Conservation (phyloP, 1,139 yeast species). For the Schizosaccharomyces versatilis region DNA sequence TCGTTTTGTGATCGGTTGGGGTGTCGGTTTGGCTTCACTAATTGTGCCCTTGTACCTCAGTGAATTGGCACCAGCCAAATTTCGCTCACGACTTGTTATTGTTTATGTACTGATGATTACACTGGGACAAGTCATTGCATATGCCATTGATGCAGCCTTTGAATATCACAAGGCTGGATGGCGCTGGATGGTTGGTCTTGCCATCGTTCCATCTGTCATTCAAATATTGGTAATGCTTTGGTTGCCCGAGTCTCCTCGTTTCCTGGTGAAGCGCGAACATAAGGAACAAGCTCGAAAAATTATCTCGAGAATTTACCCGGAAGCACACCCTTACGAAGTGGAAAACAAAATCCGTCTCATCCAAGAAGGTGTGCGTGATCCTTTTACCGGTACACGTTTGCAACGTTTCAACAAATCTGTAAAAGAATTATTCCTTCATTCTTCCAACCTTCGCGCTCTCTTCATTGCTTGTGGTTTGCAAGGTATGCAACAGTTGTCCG, state of each 20-base stretch:
- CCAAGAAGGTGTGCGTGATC: slow-evolving; percentile 13
- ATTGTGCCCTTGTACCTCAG: slow-evolving; percentile 44
- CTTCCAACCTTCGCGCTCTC: slow-evolving; percentile 67
- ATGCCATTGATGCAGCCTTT: slow-evolving; percentile 61
- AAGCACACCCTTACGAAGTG: slow-evolving; percentile 16
- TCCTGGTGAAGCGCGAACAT: slow-evolving; percentile 47
- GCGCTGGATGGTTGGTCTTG: slow-evolving; percentile 77
- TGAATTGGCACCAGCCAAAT: slow-evolving; percentile 44
- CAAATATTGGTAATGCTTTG: slow-evolving; percentile 60
- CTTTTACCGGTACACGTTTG: not conserved
- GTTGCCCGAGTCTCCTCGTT: slow-evolving; percentile 94
- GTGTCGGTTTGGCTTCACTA: slow-evolving; percentile 46
- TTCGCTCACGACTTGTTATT: slow-evolving; percentile 29
- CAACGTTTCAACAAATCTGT: slow-evolving; percentile 30
- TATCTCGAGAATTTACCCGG: slow-evolving; percentile 26
- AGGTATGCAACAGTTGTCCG: slow-evolving; percentile 87
- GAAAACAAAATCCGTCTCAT: slow-evolving; percentile 15
- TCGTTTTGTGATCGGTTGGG: slow-evolving; percentile 33
- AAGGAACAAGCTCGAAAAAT: slow-evolving; percentile 45
- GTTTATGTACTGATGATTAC: slow-evolving; percentile 25
- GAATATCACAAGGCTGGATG: slow-evolving; percentile 58
- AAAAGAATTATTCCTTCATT: slow-evolving; percentile 45
- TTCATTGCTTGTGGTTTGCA: slow-evolving; percentile 78
- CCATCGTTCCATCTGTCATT: slow-evolving; percentile 63
- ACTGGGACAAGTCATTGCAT: slow-evolving; percentile 19